A percentile compares a stretch with the other conserved stretches of the same genome.
Evolutionary conservation across 345 rosid species (phyloP).

Genomic region (Erysimum cheiranthoides): DNA sequence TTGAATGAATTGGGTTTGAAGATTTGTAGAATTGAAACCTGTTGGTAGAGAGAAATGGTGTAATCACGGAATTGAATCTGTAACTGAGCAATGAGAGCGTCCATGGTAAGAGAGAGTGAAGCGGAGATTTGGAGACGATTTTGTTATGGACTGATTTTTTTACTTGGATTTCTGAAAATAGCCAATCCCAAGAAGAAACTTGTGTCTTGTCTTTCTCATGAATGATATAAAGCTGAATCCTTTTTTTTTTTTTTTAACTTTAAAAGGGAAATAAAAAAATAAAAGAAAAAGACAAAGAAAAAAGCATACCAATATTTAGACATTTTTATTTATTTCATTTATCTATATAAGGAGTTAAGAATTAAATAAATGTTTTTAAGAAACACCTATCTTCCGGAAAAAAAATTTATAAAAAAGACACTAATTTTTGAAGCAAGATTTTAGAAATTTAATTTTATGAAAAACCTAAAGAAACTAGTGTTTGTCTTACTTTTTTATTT

Average conservation of each 20-base stretch:
- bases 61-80: constrained; percentile 40
- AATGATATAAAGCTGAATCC: constrained; percentile 14
- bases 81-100: constrained; percentile 39
- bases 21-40: constrained; percentile 33
- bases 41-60: constrained; percentile 46
- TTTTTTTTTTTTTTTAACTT: not conserved
- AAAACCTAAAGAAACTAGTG: too few species aligned
- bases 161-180: constrained; percentile 33
- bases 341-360: not conserved
- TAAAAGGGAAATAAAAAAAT: not conserved
- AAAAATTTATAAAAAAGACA: too few species aligned
- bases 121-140: constrained; percentile 33
- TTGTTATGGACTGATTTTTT: constrained; percentile 25
- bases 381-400: too few species aligned
- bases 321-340: not conserved
- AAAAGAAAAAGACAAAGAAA: not conserved
- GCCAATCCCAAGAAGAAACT: constrained; percentile 27
- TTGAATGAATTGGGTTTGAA: not conserved
- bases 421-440: too few species aligned
- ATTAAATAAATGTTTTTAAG: not conserved
- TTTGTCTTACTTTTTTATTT: too few species aligned
- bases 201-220: constrained; percentile 19
- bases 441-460: too few species aligned
- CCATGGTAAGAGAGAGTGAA: constrained; percentile 29
- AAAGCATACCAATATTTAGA: not conserved